Evolutionary conservation across 2,329 filamentous ascomycete species (phyloP), one percentile per base, ranked within the genome.

Genomic region (Sporothrix humicola): DNA sequence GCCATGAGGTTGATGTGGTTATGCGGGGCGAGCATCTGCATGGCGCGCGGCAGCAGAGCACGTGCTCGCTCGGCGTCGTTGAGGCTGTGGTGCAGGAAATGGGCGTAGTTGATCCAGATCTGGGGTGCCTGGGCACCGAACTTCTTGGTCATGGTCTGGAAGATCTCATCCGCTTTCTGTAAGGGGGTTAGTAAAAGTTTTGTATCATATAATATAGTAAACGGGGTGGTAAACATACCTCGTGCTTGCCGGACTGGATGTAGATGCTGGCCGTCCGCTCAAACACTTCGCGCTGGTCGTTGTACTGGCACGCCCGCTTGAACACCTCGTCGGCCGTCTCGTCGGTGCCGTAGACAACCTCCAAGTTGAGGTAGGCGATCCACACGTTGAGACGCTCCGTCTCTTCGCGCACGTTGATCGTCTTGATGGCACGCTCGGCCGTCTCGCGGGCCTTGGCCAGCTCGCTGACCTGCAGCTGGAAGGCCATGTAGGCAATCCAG

Each of bases 401-500:
- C 81, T 97, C 93, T 81, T 98, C 94, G 37, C 93, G 90, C 75
- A 97, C 93, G 82, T 93, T 93, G 84, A 99, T 98, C 17, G 92
- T 97, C 80, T 92, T 91, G 76, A 98, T 88, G 20, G 96, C 96
- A 75, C 96, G 92, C 83, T 98, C 93, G 1, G 94, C 95, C 74
- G 98, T 92, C 77, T 95, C 92, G 68, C 95, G 90, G 13, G 96
- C 95, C 82, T 94, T 96, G 75, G 91, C 90, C 23, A 97, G 87
- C 82, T 99, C 96, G 80, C 93, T 93, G 71, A 97, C 89, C 80
- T 97, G 92, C 82, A 98, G 91, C 83, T 98, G 94, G 87, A 97
- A 97, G n/a, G 95, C 94, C 94, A 99, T 98, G 84, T 99, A 99
- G 77, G 93, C 89, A 72, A 98, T 93, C 96, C 96, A 99, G 42